A percentile compares a stretch with the other conserved stretches of the same genome.
Conservation (phyloP, 768 basidiomycete genomes). For the Lactarius tabidus region DNA sequence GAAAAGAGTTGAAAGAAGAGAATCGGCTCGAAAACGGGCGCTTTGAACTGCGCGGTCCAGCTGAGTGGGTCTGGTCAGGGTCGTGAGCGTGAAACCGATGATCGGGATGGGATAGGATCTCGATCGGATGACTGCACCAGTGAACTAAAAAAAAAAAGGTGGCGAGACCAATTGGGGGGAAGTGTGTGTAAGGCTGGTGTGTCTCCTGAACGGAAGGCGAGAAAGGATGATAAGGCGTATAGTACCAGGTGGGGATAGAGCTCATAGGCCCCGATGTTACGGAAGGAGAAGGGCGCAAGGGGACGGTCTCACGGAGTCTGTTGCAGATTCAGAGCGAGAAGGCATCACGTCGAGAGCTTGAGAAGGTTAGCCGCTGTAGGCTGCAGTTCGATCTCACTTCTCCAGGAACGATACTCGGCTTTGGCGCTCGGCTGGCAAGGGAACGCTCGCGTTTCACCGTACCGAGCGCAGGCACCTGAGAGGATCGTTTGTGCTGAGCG, state of each 20-base stretch:
- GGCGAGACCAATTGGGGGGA: conserved; percentile 18
- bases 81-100: conserved; percentile 25
- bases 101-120: conserved; percentile 25
- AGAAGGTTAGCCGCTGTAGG: conserved; percentile 23
- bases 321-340: conserved; percentile 11
- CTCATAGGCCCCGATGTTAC: conserved; percentile 23
- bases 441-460: conserved; percentile 21
- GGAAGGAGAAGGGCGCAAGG: conserved; percentile 25
- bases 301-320: conserved; percentile 22
- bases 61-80: conserved; percentile 16
- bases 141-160: conserved; percentile 13
- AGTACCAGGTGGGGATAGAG: conserved; percentile 22
- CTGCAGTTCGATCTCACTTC: conserved; percentile 24
- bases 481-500: conserved; percentile 4
- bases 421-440: conserved; percentile 27
- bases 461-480: conserved; percentile 4
- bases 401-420: conserved; percentile 18
- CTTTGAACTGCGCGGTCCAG: conserved; percentile 18
- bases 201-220: conserved; percentile 10
- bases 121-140: conserved; percentile 21
- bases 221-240: conserved; percentile 20
- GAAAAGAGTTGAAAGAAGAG: conserved; percentile 19
- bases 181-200: conserved; percentile 11
- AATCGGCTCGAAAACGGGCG: conserved; percentile 10
- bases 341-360: conserved; percentile 19